These are phyloP conservation scores for Dothideomycetidae sp. DNA, from an alignment of 2,329 filamentous ascomycete species.

Conservation along the genomic window DNA sequence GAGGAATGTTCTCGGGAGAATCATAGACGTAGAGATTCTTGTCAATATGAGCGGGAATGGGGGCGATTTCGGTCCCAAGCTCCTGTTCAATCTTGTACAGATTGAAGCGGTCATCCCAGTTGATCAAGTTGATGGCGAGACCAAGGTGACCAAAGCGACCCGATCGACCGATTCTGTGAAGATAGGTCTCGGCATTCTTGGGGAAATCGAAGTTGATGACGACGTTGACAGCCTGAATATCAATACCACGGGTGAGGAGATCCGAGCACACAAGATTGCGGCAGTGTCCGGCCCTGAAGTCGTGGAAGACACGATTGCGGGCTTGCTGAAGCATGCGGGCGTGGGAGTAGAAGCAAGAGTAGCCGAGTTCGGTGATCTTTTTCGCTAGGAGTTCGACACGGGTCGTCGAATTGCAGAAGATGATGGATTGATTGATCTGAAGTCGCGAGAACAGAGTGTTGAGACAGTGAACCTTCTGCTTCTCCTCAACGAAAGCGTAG, in stretches of 20 bases:
- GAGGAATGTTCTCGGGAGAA: constrained; percentile 83
- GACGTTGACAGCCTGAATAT: constrained; percentile 98
- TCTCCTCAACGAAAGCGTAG: constrained; percentile 98
- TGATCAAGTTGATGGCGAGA: constrained; percentile 97
- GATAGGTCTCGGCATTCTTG: constrained; percentile 97
- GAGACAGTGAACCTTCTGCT: constrained; percentile 96
- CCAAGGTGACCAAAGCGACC: constrained; percentile 94
- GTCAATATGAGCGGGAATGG: constrained; percentile 89
- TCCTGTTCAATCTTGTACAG: constrained; percentile 98
- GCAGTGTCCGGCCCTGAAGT: constrained; percentile 95
- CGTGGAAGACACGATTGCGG: constrained; percentile 96
- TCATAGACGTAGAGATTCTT: constrained; percentile 98
- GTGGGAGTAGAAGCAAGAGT: constrained; percentile 99
- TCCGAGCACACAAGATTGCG: constrained; percentile 97
- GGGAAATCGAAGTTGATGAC: constrained; percentile 99
- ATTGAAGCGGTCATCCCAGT: constrained; percentile 98
- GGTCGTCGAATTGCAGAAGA: constrained; percentile 99
- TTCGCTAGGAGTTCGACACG: constrained; percentile 94
- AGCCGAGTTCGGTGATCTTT: constrained; percentile 97
- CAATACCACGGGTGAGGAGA: constrained; percentile 92
- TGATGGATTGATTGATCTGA: constrained; percentile 99
- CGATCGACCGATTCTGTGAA: constrained; percentile 95
- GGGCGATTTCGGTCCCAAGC: constrained; percentile 88
- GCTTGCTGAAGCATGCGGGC: constrained; percentile 95
- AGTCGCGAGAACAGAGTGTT: constrained; percentile 98